Percentiles rank a stretch among this genome's conserved stretches.
Evolutionary conservation across 78 protist species (phyloP).

Genomic region (Ministeria vibrans): DNA sequence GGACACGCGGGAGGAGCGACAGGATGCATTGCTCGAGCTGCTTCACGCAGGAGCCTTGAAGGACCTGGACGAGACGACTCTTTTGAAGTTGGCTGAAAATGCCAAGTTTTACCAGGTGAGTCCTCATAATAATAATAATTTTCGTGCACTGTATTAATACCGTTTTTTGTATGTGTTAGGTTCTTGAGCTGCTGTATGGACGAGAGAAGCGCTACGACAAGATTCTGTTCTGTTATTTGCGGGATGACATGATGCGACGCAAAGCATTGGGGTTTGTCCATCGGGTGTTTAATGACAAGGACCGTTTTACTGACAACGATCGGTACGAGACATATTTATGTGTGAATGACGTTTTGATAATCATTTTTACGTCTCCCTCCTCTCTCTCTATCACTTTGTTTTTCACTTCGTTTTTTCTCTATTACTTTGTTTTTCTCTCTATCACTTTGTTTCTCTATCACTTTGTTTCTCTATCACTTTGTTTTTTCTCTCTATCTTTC

Average conservation of each 20-base stretch:
- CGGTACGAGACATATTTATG: no score
- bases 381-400: no score
- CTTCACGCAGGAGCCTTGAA: not conserved
- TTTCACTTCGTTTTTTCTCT: no score
- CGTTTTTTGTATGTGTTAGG: not conserved
- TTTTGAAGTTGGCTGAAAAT: not conserved
- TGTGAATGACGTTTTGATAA: no score
- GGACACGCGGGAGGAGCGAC: not conserved
- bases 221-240: not conserved
- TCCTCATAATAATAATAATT: not conserved
- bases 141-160: not conserved
- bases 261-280: not conserved
- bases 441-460: no score
- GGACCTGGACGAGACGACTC: not conserved
- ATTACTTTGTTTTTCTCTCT: no score
- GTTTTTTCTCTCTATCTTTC: no score
- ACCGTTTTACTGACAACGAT: no score
- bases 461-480: no score
- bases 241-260: not conserved
- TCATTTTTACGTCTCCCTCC: no score
- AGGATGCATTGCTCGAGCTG: not conserved
- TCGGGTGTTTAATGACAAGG: no score
- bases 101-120: not conserved
- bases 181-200: constrained; percentile 1
- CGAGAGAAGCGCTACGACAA: not conserved